Base-by-base conservation (phyloP, 441 rosid species). In the Pelargonium fulgidum region DNA sequence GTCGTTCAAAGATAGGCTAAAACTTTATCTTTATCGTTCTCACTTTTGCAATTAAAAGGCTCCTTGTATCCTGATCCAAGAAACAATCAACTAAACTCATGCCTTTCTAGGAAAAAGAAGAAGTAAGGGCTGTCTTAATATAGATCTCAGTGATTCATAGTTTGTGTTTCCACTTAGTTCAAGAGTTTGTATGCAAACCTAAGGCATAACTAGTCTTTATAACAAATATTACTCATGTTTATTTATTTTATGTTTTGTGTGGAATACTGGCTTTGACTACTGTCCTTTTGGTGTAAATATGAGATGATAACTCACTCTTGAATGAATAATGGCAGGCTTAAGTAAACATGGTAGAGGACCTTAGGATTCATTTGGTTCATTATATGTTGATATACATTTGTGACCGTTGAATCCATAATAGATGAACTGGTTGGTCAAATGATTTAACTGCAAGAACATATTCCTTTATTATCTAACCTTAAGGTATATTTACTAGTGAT, bases 131-230 rank as follows among this genome's bases (percentile, higher is more conserved):
- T 1, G 20, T 56, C 62, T 56, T 7, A 6, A 56, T 16, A 17
- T 41, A 41, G 11, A 41, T 41, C 7, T 41, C 44, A 7, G 44
- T 3, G 17, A 14, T 54, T 5, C 19, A 54, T 8, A 54, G 19
- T 56, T 56, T 56, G 24, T 56, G 62, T 56, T 56, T 56, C 11
- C 62, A 56, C 11, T 19, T 56, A 56, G 26, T 56, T 16, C 12
- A 56, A 56, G 62, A 56, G 62, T 56, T 56, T 20, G 7, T 56
- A 56, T 14, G 62, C 62, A 56, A 56, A 4, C 10, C 22, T 54
- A 54, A 17, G 44, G 12, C 62, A 56, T 19, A 16, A 56, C 19
- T 19, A 2, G 22, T 56, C 3, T 56, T 16, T 56, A 19, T 56
- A 56, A 56, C 20, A 56, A 16, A 56, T 8, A 2, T 17, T 17